phyloP scores from a whole-genome alignment of 2,329 filamentous ascomycete species.

The Cytospora leucostoma region DNA sequence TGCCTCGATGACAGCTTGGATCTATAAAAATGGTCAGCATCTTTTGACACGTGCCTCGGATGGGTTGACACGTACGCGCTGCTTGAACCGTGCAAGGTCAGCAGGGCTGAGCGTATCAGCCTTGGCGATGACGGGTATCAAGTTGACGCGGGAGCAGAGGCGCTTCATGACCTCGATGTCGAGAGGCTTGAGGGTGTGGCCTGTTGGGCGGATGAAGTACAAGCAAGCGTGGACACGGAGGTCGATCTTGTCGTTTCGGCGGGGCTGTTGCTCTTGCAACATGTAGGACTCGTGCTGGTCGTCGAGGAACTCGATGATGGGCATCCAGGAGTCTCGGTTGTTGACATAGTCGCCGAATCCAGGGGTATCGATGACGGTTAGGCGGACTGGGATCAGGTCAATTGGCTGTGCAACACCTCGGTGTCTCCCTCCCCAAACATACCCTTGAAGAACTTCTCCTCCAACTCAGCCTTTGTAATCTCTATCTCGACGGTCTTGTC shows the following conservation, averaged over 20 bases:
- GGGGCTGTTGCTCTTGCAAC: slow-evolving; percentile 99
- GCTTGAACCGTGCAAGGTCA: slow-evolving; percentile 93
- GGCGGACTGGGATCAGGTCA: slow-evolving; percentile 67
- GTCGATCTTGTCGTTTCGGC: slow-evolving; percentile 97
- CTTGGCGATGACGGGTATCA: slow-evolving; percentile 98
- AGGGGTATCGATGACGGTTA: slow-evolving; percentile 98
- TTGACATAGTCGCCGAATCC: slow-evolving; percentile 99
- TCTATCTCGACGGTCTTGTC: slow-evolving; percentile 99
- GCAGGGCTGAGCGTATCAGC: slow-evolving; percentile 93
- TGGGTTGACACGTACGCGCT: slow-evolving; percentile 62
- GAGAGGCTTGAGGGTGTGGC: slow-evolving; percentile 96
- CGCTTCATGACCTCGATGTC: slow-evolving; percentile 99
- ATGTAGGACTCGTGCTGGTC: slow-evolving; percentile 99
- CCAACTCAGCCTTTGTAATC: slow-evolving; percentile 98
- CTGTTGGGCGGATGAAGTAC: slow-evolving; percentile 98
- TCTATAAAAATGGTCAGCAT: slow-evolving; percentile 55
- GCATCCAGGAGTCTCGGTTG: slow-evolving; percentile 99
- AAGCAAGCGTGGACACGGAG: slow-evolving; percentile 97
- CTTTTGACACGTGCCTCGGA: not conserved
- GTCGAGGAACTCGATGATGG: slow-evolving; percentile 99
- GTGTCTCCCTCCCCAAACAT: slow-evolving; percentile 32
- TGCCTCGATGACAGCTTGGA: slow-evolving; percentile 92
- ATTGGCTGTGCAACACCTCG: slow-evolving; percentile 5
- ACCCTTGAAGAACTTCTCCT: slow-evolving; percentile 99
- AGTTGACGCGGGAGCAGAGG: slow-evolving; percentile 94